phyloP scores from a whole-genome alignment of 2,329 filamentous ascomycete species.

The Fusarium palustre region DNA sequence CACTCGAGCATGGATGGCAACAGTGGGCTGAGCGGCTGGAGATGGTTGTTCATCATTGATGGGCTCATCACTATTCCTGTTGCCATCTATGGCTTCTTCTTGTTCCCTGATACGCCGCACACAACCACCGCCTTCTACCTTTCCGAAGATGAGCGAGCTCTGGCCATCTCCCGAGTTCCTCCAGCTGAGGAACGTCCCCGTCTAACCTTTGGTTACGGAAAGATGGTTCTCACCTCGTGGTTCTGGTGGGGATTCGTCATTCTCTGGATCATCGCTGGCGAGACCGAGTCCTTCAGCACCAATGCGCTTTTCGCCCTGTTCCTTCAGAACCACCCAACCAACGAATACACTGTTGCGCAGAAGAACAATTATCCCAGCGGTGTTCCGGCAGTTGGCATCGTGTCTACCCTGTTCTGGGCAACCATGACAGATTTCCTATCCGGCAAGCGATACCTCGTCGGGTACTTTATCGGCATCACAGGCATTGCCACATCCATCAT shows the following conservation, averaged over 20 bases:
- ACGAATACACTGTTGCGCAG: slow-evolving; percentile 59
- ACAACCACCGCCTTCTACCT: slow-evolving; percentile 60
- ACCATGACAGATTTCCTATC: slow-evolving; percentile 73
- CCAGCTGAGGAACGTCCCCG: slow-evolving; percentile 56
- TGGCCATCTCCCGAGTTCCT: slow-evolving; percentile 59
- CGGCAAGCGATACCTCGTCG: slow-evolving; percentile 73
- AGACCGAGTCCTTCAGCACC: slow-evolving; percentile 76
- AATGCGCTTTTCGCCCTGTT: slow-evolving; percentile 69
- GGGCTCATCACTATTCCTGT: slow-evolving; percentile 61
- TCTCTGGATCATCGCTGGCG: slow-evolving; percentile 77
- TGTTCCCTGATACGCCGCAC: slow-evolving; percentile 58
- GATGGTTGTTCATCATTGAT: slow-evolving; percentile 79
- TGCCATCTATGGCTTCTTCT: slow-evolving; percentile 51
- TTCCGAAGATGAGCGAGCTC: slow-evolving; percentile 58
- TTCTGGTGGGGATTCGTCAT: slow-evolving; percentile 75
- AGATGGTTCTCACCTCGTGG: slow-evolving; percentile 68
- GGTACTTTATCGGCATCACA: slow-evolving; percentile 74
- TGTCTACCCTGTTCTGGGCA: slow-evolving; percentile 75
- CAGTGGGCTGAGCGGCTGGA: slow-evolving; percentile 71
- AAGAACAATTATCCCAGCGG: slow-evolving; percentile 69
- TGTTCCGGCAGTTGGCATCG: slow-evolving; percentile 67
- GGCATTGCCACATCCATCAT: slow-evolving; percentile 72
- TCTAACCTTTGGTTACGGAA: slow-evolving; percentile 62
- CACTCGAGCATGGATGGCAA: slow-evolving; percentile 58
- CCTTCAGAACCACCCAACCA: slow-evolving; percentile 61